Base-by-base conservation (phyloP, 2,329 filamentous ascomycete genomes). In the Metarhizium guizhouense region DNA sequence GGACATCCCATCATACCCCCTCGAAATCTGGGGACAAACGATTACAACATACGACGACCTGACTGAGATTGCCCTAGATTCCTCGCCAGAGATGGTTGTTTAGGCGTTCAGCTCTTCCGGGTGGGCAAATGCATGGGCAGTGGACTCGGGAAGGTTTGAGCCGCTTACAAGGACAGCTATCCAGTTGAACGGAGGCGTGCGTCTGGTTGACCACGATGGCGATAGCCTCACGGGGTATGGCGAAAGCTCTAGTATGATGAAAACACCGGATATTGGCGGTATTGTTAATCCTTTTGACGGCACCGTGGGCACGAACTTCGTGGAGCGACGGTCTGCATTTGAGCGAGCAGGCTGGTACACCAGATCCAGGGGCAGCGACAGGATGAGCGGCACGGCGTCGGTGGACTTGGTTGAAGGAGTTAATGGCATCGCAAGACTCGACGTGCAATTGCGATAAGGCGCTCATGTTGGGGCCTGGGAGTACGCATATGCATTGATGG, bases 41-140 rank as follows among this genome's bases (percentile, higher is more conserved):
- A 61, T 72, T 40, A 66, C 68, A 7, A 58, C 62, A 50, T 70
- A 67, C 50, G 63, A 59, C n/a, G 63, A 60, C 36, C 50, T 72
- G 18, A 65, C 65, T 43, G 67, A 69, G 60, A 61, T 72, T 52
- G 64, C 65, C 25, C 54, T 72, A 10, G 64, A 70, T 40, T 63
- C 65, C 29, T 67, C 62, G 36, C 66, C 67, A 6, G 64, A 69
- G 47, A 63, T 72, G 64, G 57, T 71, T 25, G 59, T 72, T 54
- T 72, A 67, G 70, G 67, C 62, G 2, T 70, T 70, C 52, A 65
- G 63, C 52, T 60, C 63, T 43, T 65, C 70, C n/a, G 70, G 70
- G 20, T 68, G 62, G 65, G 65, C 65, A 30, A 63, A 60, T 54
- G 63, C 65, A 40, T 72, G 69, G 70, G 64, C 62, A 18, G 54